Conservation (phyloP, 306 rosid species). For the Lathyrus sativus region DNA sequence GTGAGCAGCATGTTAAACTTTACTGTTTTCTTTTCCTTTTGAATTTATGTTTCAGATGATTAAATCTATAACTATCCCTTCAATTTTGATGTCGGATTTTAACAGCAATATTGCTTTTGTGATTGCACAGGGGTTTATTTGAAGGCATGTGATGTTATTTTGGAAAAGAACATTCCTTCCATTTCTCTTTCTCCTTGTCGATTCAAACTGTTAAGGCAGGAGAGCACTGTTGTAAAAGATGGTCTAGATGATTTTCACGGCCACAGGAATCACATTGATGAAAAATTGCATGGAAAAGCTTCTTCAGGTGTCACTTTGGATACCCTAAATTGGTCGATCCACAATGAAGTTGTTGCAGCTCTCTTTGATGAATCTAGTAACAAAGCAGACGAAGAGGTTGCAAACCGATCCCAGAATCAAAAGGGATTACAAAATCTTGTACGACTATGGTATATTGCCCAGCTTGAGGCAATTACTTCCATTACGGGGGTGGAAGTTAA, state of each 20-base stretch:
- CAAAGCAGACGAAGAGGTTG: constrained; percentile 53
- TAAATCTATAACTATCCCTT: constrained; percentile 24
- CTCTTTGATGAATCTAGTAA: constrained; percentile 52
- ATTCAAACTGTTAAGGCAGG: constrained; percentile 55
- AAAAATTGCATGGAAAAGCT: constrained; percentile 49
- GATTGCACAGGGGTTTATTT: constrained; percentile 79
- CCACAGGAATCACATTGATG: constrained; percentile 47
- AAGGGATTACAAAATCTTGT: constrained; percentile 67
- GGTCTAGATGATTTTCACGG: constrained; percentile 52
- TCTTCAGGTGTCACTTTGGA: constrained; percentile 51
- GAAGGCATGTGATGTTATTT: constrained; percentile 52
- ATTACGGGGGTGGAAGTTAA: constrained; percentile 58
- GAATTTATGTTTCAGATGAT: constrained; percentile 22
- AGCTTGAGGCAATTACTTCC: constrained; percentile 66
- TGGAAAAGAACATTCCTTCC: constrained; percentile 57
- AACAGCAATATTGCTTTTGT: constrained; percentile 38
- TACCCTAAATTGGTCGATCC: constrained; percentile 59
- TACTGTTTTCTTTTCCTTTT: constrained; percentile 3
- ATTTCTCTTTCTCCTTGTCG: constrained; percentile 74
- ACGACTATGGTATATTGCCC: constrained; percentile 69
- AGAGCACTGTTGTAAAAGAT: constrained; percentile 56
- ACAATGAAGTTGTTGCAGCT: constrained; percentile 55
- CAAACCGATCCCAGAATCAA: constrained; percentile 45
- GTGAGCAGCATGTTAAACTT: constrained; percentile 12
- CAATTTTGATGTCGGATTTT: constrained; percentile 33